Base-by-base conservation (phyloP, 768 basidiomycete species). In the Tricholomella constricta region DNA sequence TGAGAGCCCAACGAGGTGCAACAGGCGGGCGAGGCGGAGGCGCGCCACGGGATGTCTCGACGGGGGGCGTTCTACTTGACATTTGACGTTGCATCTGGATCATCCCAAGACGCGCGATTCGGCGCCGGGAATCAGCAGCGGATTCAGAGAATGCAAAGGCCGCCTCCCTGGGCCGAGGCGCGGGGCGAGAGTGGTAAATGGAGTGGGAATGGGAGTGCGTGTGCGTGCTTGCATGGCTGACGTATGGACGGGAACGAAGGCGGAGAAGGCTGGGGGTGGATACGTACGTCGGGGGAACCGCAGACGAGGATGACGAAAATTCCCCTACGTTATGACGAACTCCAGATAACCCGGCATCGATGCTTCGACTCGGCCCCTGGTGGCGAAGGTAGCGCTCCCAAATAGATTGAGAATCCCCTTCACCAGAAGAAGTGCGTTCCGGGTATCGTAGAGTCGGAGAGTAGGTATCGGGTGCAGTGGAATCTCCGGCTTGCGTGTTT, bases 111-210 rank as follows among this genome's bases (percentile, higher is more conserved):
- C 73, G 64, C 17, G 77, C 76, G 7, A 63, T 65, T 17, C 69
- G 63, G 15, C 74, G 65, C 25, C 76, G 69, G 41, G 72, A 68
- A 47, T 79, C 79, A 10, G 70, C 70, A 2, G 74, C 73, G 53
- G 68, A 79, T 58, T 81, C 79, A 1, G 72, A 69, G 35, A 76
- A 70, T 0, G 26, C 19, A 11, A 27, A 38, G 76, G 72, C 0
- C 73, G 75, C 31, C 71, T 78, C 20, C 4, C 43, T n/a, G n/a
- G n/a, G n/a, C n/a, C n/a, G n/a, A n/a, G n/a, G 29, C n/a, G 31
- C 1, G 3, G 12, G 11, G 1, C 22, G 20, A 12, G 49, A 14
- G 1, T 72, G 68, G 8, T 69, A 64, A 6, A 69, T 67, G 15
- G 69, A 56, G 27, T 71, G 66, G 14, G 71, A 48, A 19, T 58